Base-by-base conservation (phyloP, 805 yeast genomes). In the Kodamaea restingae region DNA sequence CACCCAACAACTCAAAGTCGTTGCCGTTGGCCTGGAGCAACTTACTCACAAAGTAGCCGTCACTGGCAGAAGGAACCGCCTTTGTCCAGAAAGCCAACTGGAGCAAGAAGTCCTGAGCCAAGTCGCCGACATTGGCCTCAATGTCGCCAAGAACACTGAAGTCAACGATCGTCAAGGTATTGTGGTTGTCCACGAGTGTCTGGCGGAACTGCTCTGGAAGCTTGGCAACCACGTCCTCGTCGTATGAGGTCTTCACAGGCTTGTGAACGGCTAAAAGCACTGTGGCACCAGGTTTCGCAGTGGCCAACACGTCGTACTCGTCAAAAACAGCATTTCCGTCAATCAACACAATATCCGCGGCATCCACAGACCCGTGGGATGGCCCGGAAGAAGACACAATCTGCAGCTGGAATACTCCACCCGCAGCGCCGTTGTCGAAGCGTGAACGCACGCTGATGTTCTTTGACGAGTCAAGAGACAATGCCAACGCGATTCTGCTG, bases 41-140 rank as follows among this genome's bases (percentile, higher is more conserved):
- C 58, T 82, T 81, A 61, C 86, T 80, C 43, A 85, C 88, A 47
- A 84, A 71, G 25, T 80, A 80, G 35, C 80, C 81, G 24, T 73
- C 74, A 32, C 79, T 69, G 28, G 72, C 73, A 4, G 18, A 27
- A 11, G 88, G 85, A 46, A 73, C 76, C 6, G 84, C 76, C 31
- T 73, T 66, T 43, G 74, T 73, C 95, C 95, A 88, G 70, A 87
- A 83, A 0, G 81, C 86, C 30, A 83, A 76, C 64, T 88, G 95
- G 41, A 78, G 65, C 36, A 88, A 87, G 58, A 88, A 81, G 27
- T 80, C 73, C 6, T 49, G 49, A 12, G 31, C 38, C 27, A 28
- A 7, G 20, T 39, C 42, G 18, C 42, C 42, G n/a, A 39, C 42
- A 22, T 71, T 70, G 12, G 61, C 58, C 45, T 78, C 83, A 49